Evolutionary conservation across 805 yeast genomes (phyloP), one percentile per base, ranked within the genome.

Genomic region (Candida tallmaniae): DNA sequence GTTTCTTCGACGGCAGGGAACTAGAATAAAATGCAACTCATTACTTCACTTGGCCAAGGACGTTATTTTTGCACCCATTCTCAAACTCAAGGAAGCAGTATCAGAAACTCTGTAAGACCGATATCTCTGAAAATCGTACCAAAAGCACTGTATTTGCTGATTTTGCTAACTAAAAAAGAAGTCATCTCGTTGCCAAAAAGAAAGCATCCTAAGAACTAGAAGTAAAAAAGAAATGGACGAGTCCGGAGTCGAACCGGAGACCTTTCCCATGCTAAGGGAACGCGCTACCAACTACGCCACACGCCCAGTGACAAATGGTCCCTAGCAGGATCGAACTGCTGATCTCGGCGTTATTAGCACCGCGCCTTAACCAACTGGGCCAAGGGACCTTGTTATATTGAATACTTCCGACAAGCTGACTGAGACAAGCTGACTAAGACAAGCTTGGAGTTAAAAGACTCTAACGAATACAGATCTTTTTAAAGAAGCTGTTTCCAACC

Each of bases 321-420:
- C 83, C 83, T 78, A 76, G 83, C 85, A 75, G 85, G 85, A 77
- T 78, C 85, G 85, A 78, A 78, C 85, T 75, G 85, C 83, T 76
- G 85, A 78, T 78, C 85, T 67, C 52, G 71, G 72, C 70, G 70
- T 65, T 65, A 65, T 65, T 65, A 65, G 70, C 72, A 65, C 72
- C 70, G 53, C 70, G 70, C 70, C 70, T 60, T 65, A 64, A 65
- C 72, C 70, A 65, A 65, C 72, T 65, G 65, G 72, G 72, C 72
- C 70, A 65, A 65, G 72, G 70, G 72, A 64, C 70, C 70, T n/a
- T 6, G 9, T 28, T 23, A 9, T 24, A 24, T n/a, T 24, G 16
- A n/a, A n/a, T n/a, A n/a, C n/a, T n/a, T n/a, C n/a, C n/a, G n/a
- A n/a, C n/a, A n/a, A n/a, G n/a, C n/a, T n/a, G n/a, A n/a, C n/a